A percentile compares a stretch with the other conserved stretches of the same genome.
Evolutionary conservation across 2,329 filamentous ascomycete species (phyloP).

Genomic region (Pezicula radicicola): DNA sequence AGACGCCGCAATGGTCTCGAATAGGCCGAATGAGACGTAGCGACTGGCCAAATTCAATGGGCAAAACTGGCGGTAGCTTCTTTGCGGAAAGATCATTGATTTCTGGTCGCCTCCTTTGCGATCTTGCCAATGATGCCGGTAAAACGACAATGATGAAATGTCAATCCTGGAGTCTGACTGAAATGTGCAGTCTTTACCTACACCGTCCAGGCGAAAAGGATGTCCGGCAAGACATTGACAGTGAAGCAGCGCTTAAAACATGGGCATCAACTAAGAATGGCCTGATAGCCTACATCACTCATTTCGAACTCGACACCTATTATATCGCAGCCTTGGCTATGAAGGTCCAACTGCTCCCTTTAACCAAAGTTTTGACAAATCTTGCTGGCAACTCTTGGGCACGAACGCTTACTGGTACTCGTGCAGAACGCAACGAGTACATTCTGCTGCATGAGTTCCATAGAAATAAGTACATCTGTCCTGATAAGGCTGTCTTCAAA

Average conservation of each 20-base stretch:
- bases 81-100: constrained; percentile 91
- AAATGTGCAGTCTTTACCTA: constrained; percentile 94
- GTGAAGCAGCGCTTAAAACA: constrained; percentile 79
- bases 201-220: constrained; percentile 52
- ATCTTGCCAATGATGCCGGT: constrained; percentile 92
- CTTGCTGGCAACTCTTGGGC: constrained; percentile 98
- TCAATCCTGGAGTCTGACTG: constrained; percentile 95
- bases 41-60: constrained; percentile 84
- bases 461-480: constrained; percentile 95
- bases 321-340: constrained; percentile 90
- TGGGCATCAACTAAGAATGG: constrained; percentile 84
- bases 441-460: constrained; percentile 98
- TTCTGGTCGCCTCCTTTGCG: constrained; percentile 84
- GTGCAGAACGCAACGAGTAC: constrained; percentile 97
- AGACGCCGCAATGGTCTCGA: constrained; percentile 90
- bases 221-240: constrained; percentile 80
- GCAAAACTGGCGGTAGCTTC: constrained; percentile 82
- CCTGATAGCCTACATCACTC: constrained; percentile 87
- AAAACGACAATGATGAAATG: constrained; percentile 97
- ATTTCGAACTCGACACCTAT: constrained; percentile 93
- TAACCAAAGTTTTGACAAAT: constrained; percentile 95
- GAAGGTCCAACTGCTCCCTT: constrained; percentile 83
- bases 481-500: constrained; percentile 85
- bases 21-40: constrained; percentile 81
- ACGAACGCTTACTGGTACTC: constrained; percentile 88